Evolutionary conservation across 352 stramenopile genomes (phyloP), one percentile per base, ranked within the genome.

Genomic region (Globisporangium orthogonon): DNA sequence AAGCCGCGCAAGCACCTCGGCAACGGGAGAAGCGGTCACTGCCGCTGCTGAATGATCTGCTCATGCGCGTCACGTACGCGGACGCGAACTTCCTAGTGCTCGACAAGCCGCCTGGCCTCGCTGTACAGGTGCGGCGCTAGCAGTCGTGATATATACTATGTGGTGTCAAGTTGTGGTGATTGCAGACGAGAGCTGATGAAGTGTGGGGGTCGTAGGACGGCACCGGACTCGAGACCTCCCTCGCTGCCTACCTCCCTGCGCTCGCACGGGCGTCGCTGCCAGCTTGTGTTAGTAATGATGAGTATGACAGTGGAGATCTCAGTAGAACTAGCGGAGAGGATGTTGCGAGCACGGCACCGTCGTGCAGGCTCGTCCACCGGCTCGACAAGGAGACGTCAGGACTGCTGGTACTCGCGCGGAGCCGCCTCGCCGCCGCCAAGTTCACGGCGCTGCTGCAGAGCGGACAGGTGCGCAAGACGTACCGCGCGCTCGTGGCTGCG

Each of bases 321-420:
- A 56, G 3, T 15, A 41, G 39, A 9, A 10, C 39, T 11, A 13
- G 11, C 11, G n/a, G 2, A 18, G 3, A 29, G 10, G 29, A 7
- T 3, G 15, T 1, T 40, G 18, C 46, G 55, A 7, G 39, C 58
- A 3, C 51, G 40, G 14, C 50, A 2, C 59, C 76, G 18, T 44
- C 73, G 33, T 61, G 76, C 6, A 69, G 67, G 23, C 46, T 88
- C 30, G 81, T 91, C 29, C 81, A 91, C 69, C 78, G 81, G 15
- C 67, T 91, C 45, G 81, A 91, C 52, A 87, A 83, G 37, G 71
- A 84, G 29, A 91, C 78, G 15, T 91, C 81, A 2, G 81, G 81
- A 2, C 18, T 87, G 47, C 49, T 91, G 17, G 78, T 91, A 15
- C 60, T 91, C 9, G 81, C 78, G n/a, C 74, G 81, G 23, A 76